A percentile compares a stretch with the other conserved stretches of the same genome.
phyloP scores from a whole-genome alignment of 2,329 filamentous ascomycete species.

The Pyricularia sp. region DNA sequence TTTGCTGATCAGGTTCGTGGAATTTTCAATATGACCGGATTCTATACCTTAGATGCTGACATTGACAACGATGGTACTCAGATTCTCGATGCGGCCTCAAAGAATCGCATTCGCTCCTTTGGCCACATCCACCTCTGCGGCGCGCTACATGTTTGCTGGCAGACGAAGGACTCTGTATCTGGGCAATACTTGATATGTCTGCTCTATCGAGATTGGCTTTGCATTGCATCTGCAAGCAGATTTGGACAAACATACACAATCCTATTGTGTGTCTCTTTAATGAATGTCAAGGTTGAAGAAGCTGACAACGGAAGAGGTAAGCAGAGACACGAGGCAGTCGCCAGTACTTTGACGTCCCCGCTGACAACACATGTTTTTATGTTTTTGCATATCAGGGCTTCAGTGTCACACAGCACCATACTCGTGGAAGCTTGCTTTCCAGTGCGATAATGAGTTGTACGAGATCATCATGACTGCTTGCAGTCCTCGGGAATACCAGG shows the following conservation, averaged over 20 bases:
- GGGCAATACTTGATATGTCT: slow-evolving; percentile 78
- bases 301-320: slow-evolving; percentile 62
- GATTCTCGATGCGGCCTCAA: slow-evolving; percentile 39
- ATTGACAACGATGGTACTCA: slow-evolving; percentile 12
- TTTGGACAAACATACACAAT: slow-evolving; percentile 58
- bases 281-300: slow-evolving; percentile 53
- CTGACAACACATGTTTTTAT: background rate
- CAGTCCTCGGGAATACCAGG: slow-evolving; percentile 61
- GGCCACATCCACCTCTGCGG: slow-evolving; percentile 75
- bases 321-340: slow-evolving; percentile 7
- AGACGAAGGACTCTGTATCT: slow-evolving; percentile 50
- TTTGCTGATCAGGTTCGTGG: slow-evolving; percentile 56
- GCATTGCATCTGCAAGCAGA: slow-evolving; percentile 57
- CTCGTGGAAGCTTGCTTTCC: slow-evolving; percentile 87
- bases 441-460: slow-evolving; percentile 61
- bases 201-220: slow-evolving; percentile 68
- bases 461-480: slow-evolving; percentile 83
- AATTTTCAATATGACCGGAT: background rate
- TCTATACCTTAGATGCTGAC: background rate
- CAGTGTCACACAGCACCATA: slow-evolving; percentile 78
- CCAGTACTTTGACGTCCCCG: background rate
- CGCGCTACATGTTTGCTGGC: slow-evolving; percentile 71
- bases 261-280: slow-evolving; percentile 59
- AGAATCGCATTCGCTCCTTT: slow-evolving; percentile 60
- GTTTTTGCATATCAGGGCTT: slow-evolving; percentile 42